These are phyloP conservation scores for Entomortierella parvispora DNA, from an alignment of 192 early-diverging fungal genomes.

Conservation along the genomic window DNA sequence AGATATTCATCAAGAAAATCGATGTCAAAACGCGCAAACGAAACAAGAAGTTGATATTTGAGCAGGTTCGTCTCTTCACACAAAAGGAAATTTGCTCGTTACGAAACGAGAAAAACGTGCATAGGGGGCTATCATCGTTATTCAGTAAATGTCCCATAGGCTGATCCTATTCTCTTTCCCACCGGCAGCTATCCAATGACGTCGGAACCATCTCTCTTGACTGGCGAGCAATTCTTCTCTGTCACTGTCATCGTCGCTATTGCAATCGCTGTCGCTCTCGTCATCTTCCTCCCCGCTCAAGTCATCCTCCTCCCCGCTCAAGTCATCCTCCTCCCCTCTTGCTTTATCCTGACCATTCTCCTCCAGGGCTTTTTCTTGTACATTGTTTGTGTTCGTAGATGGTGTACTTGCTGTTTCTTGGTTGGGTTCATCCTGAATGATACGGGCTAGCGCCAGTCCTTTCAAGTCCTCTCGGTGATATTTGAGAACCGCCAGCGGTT, in stretches of 20 bases:
- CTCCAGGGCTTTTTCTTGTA: not conserved
- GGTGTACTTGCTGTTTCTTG: not conserved
- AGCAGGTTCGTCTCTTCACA: too few relatives aligned
- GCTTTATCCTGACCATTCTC: not conserved
- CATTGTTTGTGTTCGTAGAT: too few relatives aligned
- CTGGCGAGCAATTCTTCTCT: slow-evolving; percentile 9
- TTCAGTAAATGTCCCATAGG: slow-evolving; percentile 55
- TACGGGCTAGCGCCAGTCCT: slow-evolving; percentile 36
- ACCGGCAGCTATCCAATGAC: slow-evolving; percentile 50
- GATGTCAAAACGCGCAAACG: not conserved
- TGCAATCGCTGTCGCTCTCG: slow-evolving; percentile 7
- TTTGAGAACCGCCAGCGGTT: slow-evolving; percentile 53
- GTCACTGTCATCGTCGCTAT: slow-evolving; percentile 26
- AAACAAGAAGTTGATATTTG: too few relatives aligned
- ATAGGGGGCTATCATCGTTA: not conserved
- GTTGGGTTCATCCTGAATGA: not conserved
- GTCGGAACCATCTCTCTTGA: slow-evolving; percentile 8
- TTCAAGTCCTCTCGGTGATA: slow-evolving; percentile 54
- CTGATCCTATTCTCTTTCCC: slow-evolving; percentile 54
- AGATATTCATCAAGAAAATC: not conserved
- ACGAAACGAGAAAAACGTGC: not conserved
- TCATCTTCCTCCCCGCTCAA: too few relatives aligned
- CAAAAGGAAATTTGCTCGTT: not conserved
- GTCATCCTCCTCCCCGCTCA: not conserved
- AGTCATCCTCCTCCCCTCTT: not conserved